Evolutionary conservation across 495 filamentous ascomycete genomes (phyloP).

Genomic region (Bacidia rubella): DNA sequence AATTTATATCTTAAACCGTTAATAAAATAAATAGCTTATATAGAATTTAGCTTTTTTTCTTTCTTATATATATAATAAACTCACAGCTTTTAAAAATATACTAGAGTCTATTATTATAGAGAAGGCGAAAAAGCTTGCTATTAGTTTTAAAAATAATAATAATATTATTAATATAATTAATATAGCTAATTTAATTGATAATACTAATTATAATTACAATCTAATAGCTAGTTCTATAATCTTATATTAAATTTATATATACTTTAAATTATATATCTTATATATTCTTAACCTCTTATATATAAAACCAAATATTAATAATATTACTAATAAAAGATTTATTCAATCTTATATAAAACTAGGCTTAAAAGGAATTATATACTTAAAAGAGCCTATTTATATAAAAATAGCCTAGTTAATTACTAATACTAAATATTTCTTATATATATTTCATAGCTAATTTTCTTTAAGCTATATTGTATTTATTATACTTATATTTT

Average conservation of each 20-base stretch:
- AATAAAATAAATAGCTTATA: too few relatives aligned
- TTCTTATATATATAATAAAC: background rate
- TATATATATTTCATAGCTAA: too few relatives aligned
- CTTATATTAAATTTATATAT: too few relatives aligned
- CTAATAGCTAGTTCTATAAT: too few relatives aligned
- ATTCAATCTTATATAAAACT: background rate
- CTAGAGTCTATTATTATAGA: background rate
- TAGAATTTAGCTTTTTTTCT: too few relatives aligned
- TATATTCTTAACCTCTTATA: constrained; percentile 3
- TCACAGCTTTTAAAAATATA: constrained; percentile 4
- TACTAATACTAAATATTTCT: too few relatives aligned
- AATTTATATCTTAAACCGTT: too few relatives aligned
- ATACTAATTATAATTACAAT: constrained; percentile 6
- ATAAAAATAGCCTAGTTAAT: background rate
- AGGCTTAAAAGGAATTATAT: background rate
- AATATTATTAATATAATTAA: constrained; percentile 1
- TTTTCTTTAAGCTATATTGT: too few relatives aligned
- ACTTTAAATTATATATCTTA: too few relatives aligned
- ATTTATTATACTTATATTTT: too few relatives aligned
- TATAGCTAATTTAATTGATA: constrained; percentile 4
- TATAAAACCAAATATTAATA: background rate
- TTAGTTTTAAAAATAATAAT: background rate
- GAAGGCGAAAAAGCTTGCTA: background rate
- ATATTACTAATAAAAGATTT: background rate
- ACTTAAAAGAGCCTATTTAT: background rate